Percentiles rank a stretch among this genome's conserved stretches.
Evolutionary conservation across 2,329 filamentous ascomycete species (phyloP).

Genomic region (Paraconiothyrium sp.): DNA sequence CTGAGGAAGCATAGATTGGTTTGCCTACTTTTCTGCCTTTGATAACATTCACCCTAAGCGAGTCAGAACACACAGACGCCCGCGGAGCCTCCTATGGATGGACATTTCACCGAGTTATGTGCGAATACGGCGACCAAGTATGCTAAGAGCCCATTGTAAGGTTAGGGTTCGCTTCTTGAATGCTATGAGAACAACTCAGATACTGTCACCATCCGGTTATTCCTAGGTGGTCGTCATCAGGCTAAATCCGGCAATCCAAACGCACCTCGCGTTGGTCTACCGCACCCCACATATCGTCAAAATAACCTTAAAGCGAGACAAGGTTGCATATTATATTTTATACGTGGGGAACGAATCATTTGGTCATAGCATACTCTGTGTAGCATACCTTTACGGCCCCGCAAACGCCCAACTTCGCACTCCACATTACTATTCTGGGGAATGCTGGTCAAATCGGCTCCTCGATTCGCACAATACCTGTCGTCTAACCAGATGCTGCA

Average conservation of each 20-base stretch:
- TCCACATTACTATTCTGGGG: slow-evolving; percentile 17
- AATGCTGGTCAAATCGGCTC: slow-evolving; percentile 19
- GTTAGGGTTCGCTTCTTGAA: not conserved
- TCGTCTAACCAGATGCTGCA: slow-evolving; percentile 16
- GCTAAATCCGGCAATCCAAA: slow-evolving; percentile 40
- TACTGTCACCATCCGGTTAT: slow-evolving; percentile 34
- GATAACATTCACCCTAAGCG: no score
- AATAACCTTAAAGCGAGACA: slow-evolving; percentile 29
- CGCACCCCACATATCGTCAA: slow-evolving; percentile 39
- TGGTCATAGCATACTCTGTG: not conserved
- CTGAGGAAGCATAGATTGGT: no score
- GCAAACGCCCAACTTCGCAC: slow-evolving; percentile 14
- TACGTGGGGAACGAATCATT: slow-evolving; percentile 21
- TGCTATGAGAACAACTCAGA: slow-evolving; percentile 3
- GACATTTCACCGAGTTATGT: not conserved
- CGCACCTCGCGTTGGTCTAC: slow-evolving; percentile 19
- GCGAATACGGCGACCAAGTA: not conserved
- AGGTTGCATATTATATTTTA: slow-evolving; percentile 23
- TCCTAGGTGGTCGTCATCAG: slow-evolving; percentile 31
- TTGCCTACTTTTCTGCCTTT: no score
- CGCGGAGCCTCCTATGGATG: not conserved
- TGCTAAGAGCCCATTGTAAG: not conserved
- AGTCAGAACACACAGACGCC: not conserved
- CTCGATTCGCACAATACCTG: slow-evolving; percentile 19
- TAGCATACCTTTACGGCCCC: slow-evolving; percentile 12